A percentile compares a stretch with the other conserved stretches of the same genome.
phyloP scores from a whole-genome alignment of 1,284 basidiomycete species.

The Fomitopsis schrenkii region DNA sequence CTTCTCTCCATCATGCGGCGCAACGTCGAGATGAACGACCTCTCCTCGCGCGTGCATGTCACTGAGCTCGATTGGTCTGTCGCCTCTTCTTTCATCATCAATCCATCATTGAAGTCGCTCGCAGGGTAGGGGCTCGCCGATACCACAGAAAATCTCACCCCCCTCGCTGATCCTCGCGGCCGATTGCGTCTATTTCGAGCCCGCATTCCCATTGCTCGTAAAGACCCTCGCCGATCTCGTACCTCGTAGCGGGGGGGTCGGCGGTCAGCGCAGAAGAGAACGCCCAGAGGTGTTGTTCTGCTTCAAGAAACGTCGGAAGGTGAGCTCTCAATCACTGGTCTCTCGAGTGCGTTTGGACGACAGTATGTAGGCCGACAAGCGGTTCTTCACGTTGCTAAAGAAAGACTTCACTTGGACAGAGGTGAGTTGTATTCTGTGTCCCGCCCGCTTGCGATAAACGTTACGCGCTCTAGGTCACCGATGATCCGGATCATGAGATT shows the following conservation, averaged over 20 bases:
- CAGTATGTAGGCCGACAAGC: conserved; percentile 73
- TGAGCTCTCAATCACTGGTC: conserved; percentile 23
- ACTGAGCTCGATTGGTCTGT: conserved; percentile 77
- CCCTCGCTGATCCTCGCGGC: conserved; percentile 79
- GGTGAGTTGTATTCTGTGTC: conserved; percentile 31
- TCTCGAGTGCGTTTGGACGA: neutral
- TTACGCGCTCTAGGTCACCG: conserved; percentile 25
- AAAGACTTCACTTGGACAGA: conserved; percentile 80
- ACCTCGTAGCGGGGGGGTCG: too few relatives aligned
- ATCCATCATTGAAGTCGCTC: conserved; percentile 6
- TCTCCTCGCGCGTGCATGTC: conserved; percentile 49
- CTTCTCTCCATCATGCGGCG: too few relatives aligned
- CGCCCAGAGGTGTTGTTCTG: too few relatives aligned
- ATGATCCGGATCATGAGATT: conserved; percentile 33
- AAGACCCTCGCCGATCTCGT: conserved; percentile 47
- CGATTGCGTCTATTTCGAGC: conserved; percentile 96
- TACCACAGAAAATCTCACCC: conserved; percentile 40
- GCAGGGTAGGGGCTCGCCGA: conserved; percentile 47
- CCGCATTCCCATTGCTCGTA: conserved; percentile 83
- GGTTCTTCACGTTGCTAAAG: conserved; percentile 82
- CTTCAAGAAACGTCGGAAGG: conserved; percentile 93
- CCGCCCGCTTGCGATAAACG: neutral
- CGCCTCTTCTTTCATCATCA: conserved; percentile 1
- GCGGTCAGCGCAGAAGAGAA: too few relatives aligned
- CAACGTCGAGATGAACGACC: conserved; percentile 65